Evolutionary conservation across 257 asterid genomes (phyloP).

Genomic region (Craterostigma plantagineum): DNA sequence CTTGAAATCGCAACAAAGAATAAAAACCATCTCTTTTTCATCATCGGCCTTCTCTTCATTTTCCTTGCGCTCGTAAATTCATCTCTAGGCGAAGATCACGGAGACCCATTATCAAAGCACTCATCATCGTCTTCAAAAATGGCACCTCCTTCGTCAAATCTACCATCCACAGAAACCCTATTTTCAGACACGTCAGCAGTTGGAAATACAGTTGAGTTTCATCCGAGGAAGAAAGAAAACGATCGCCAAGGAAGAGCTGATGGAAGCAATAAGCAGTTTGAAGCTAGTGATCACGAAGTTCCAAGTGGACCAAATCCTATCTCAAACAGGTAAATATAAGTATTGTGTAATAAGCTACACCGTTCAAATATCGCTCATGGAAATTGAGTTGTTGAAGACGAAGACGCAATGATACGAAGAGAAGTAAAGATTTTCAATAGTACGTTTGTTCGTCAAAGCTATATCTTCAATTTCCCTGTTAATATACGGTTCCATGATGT

Average conservation of each 20-base stretch:
- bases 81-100: conserved; percentile 6
- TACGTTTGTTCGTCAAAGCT: too few species aligned
- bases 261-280: conserved; percentile 15
- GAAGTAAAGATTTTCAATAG: conserved; percentile 1
- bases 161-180: conserved; percentile 2
- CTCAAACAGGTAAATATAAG: conserved; percentile 28
- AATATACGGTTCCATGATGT: too few species aligned
- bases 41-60: conserved; percentile 10
- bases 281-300: conserved; percentile 41
- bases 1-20: conserved; percentile 7
- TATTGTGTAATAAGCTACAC: not conserved
- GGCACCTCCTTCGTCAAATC: conserved; percentile 12
- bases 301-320: conserved; percentile 74
- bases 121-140: conserved; percentile 1
- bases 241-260: not conserved
- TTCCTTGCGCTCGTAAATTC: conserved; percentile 12
- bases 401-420: not conserved
- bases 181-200: not conserved
- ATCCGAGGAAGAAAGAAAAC: conserved; percentile 4
- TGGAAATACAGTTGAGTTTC: conserved; percentile 8
- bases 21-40: too few species aligned
- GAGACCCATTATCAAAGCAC: not conserved
- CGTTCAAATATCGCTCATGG: not conserved
- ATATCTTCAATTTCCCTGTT: too few species aligned
- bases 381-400: not conserved